Evolutionary conservation across 805 yeast species (phyloP), one percentile per base, ranked within the genome.

Genomic region (Candida gorgasii): DNA sequence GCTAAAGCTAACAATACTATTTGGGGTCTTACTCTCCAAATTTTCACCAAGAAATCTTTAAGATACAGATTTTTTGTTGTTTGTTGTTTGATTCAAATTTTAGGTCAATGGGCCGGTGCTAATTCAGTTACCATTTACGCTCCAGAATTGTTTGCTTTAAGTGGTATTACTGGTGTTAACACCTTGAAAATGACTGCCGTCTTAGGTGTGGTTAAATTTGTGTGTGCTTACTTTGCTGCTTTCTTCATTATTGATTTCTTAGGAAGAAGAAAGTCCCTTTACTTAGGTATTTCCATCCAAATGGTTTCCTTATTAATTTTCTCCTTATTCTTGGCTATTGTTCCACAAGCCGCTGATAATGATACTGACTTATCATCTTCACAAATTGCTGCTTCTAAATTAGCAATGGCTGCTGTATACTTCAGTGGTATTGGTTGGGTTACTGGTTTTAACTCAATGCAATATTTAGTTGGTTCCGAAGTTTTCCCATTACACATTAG

Each of bases 71-170:
- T 65, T 45, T 63, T 78, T 36, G 49, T 61, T 6, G 48, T 78
- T 28, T 73, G 78, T 33, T 43, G 67, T 26, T 45, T 57, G 42
- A 63, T 72, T 22, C 83, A 77, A 56, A 30, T 77, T 11, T 61
- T 78, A 29, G 75, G 75, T 27, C 82, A 79, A 59, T 79, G 82
- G 82, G 70, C 78, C n/a, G 81, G 82, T 39, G 78, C 82, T 5
- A 73, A 72, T 48, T 71, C 81, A 6, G 61, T 79, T 34, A 78
- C 83, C 2, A 75, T 78, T 37, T 79, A 79, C 49, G 77, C 82
- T 28, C 76, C 82, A 2, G 77, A 75, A 39, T 58, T 78, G 33
- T 73, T 77, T 46, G 68, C 67, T 4, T 59, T 75, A 45, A 70
- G 72, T 40, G 82, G 82, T 35, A 64, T 69, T 40, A 52, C 55